Percentiles rank a stretch among this genome's conserved stretches.
Evolutionary conservation across 176 grass and related monocot species (phyloP).

Genomic region (Carex myosuroides): DNA sequence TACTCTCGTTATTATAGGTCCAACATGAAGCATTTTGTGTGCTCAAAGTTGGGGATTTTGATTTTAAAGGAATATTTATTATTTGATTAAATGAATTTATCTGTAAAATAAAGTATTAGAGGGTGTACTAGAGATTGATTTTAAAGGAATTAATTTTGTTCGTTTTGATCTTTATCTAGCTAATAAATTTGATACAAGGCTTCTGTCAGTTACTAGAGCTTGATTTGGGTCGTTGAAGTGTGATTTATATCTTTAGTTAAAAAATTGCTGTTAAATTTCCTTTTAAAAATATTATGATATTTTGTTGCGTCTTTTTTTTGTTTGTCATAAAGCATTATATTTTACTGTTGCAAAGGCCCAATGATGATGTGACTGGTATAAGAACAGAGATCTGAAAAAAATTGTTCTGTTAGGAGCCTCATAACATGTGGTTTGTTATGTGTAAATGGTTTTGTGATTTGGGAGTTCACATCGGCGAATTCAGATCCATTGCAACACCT

Average conservation of each 20-base stretch:
- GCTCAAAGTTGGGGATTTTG: not conserved
- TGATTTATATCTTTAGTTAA: not conserved
- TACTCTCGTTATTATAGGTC: not conserved
- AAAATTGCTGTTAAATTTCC: not conserved
- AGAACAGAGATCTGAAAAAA: too few species aligned
- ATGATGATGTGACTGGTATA: not conserved
- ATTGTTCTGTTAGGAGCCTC: too few species aligned
- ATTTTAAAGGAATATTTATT: not conserved
- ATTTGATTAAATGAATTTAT: not conserved
- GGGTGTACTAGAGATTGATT: too few species aligned
- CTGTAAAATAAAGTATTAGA: too few species aligned
- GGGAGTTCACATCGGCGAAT: too few species aligned
- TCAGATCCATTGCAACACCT: too few species aligned
- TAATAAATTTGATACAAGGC: not conserved
- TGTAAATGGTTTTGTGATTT: too few species aligned
- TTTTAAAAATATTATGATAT: not conserved
- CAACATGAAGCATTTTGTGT: not conserved
- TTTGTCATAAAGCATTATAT: not conserved
- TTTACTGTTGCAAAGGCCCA: not conserved
- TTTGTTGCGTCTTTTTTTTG: not conserved
- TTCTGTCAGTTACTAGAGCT: not conserved
- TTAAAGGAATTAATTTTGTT: too few species aligned
- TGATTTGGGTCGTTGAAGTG: not conserved
- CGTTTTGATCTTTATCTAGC: not conserved
- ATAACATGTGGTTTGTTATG: too few species aligned